Base-by-base conservation (phyloP, 208 protist genomes). In the Zelonia costaricensis region DNA sequence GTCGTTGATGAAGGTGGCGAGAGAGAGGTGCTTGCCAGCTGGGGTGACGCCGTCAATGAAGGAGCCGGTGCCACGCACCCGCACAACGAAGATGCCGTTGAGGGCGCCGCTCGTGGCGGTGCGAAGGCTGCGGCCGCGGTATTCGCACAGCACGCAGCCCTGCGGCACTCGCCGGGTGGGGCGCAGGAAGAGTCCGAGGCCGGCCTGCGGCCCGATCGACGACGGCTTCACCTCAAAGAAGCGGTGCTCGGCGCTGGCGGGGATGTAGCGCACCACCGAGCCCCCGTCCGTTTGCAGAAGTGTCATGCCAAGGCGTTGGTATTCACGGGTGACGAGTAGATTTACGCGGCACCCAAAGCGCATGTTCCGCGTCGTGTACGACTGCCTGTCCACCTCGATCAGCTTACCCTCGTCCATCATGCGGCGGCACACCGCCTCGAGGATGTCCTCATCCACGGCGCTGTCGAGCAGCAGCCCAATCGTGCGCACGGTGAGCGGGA, bases 1-100 rank as follows among this genome's bases (percentile, higher is more conserved):
- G 69, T 96, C 90, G 48, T 96, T 96, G 70, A 96, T 93, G 59
- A 96, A 90, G 0, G 90, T 91, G 39, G 90, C 90, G 15, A 91
- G 65, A 4, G 83, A 93, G n/a, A 92, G 78, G 51, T 93, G 76
- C 53, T 92, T 71, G 13, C 78, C 78, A 6, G 44, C 60, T 10
- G 69, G 65, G 22, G 74, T 77, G 35, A 89, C 73, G 23, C 86
- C 86, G 67, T 96, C 86, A 35, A 96, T 81, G 57, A 81, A 96
- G 47, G 45, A 57, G 13, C 68, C 48, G 27, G 63, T 84, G n/a
- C 62, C 71, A 27, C 81, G 78, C 48, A 93, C 78, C 5, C 76
- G 81, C 52, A 96, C 90, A 48, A 91, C 80, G 56, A 93, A 96
- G 9, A 74, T 47, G 27, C 84, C 74, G 10, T 82, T 69, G 16